Evolutionary conservation across 179 eudicot genomes (phyloP).

Genomic region (Gypsophila paniculata): DNA sequence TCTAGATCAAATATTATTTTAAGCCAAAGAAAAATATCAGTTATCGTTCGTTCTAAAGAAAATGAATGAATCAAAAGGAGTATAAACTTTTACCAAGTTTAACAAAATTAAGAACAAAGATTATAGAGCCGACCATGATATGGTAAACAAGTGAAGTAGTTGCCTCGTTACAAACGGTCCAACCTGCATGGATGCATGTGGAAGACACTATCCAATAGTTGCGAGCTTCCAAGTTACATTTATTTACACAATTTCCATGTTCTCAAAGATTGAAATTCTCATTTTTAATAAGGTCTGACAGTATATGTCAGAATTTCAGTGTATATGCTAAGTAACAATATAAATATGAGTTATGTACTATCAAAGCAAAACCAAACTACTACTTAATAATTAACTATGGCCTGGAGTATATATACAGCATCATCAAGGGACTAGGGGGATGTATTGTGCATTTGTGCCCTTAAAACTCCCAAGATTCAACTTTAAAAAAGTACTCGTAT

Average conservation of each 20-base stretch:
- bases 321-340: not conserved
- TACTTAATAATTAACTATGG: too few species aligned
- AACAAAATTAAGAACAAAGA: too few species aligned
- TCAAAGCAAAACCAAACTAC: not conserved
- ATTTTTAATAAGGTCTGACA: not conserved
- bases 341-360: constrained; percentile 15
- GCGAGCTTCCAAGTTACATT: constrained; percentile 15
- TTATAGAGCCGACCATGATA: not conserved
- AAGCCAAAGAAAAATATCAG: too few species aligned
- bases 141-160: not conserved
- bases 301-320: constrained; percentile 21
- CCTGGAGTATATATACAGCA: too few species aligned
- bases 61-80: too few species aligned
- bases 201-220: constrained; percentile 15
- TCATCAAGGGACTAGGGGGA: constrained; percentile 15
- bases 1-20: too few species aligned
- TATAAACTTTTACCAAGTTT: too few species aligned
- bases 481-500: not conserved
- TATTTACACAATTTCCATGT: constrained; percentile 1
- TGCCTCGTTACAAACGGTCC: not conserved
- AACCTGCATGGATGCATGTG: not conserved
- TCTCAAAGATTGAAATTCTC: not conserved
- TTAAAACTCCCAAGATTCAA: not conserved
- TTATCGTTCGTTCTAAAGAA: too few species aligned
- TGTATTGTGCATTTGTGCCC: not conserved